Percentiles rank a stretch among this genome's conserved stretches.
These are phyloP conservation scores for Sugiyamaella boreocaroliniensis DNA, from an alignment of 805 yeast genomes.

Conservation along the genomic window DNA sequence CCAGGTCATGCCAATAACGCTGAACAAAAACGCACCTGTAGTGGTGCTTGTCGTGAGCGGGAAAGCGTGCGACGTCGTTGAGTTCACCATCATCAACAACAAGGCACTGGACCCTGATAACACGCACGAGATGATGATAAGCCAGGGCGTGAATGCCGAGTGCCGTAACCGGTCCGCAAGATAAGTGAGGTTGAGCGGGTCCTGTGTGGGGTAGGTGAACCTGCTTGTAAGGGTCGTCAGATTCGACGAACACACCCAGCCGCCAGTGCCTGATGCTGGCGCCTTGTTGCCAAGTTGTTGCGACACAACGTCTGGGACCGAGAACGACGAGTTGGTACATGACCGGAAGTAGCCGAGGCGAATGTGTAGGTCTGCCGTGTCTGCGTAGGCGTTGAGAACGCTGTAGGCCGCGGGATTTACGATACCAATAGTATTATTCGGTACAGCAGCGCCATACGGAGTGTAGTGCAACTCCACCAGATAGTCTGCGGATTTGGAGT, in stretches of 20 bases:
- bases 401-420: constrained; percentile 13
- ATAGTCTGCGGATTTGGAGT: constrained; percentile 11
- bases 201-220: constrained; percentile 11
- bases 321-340: constrained; percentile 11
- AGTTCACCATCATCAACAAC: constrained; percentile 6
- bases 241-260: constrained; percentile 19
- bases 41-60: constrained; percentile 10
- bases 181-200: constrained; percentile 19
- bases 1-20: constrained; percentile 20
- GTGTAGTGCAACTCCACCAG: constrained; percentile 17
- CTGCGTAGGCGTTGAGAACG: constrained; percentile 10
- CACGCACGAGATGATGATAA: constrained; percentile 15
- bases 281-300: constrained; percentile 4
- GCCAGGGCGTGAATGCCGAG: constrained; percentile 14
- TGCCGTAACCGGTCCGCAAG: constrained; percentile 11
- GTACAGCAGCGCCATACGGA: constrained; percentile 1
- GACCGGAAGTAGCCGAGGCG: constrained; percentile 20
- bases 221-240: constrained; percentile 6
- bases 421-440: constrained; percentile 7
- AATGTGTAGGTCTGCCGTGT: constrained; percentile 10
- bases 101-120: constrained; percentile 12
- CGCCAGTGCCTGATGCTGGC: constrained; percentile 1
- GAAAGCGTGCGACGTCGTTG: constrained; percentile 10
- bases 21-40: constrained; percentile 11
- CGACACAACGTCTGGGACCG: background rate